phyloP scores from a whole-genome alignment of 208 protist species.

The Leishmania martiniquensis region DNA sequence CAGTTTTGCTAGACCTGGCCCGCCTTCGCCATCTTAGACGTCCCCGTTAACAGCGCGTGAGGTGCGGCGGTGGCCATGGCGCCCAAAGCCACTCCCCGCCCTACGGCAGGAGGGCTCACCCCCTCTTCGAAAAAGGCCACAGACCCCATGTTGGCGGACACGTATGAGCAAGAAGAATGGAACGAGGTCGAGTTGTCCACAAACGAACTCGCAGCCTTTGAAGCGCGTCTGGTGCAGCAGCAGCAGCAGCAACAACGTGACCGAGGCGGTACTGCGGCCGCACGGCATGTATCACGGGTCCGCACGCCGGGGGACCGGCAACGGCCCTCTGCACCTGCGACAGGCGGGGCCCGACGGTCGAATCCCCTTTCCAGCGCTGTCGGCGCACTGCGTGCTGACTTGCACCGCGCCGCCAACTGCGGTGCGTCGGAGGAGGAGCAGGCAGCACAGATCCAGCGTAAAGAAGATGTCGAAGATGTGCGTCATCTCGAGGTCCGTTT shows the following conservation, averaged over 20 bases:
- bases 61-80: constrained; percentile 5
- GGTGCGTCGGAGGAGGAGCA: constrained; percentile 45
- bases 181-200: constrained; percentile 43
- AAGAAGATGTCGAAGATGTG: constrained; percentile 66
- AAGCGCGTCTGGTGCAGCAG: constrained; percentile 38
- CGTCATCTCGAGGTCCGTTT: constrained; percentile 43
- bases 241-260: constrained; percentile 10
- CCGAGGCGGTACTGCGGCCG: neutral
- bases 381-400: neutral
- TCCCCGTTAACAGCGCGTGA: neutral
- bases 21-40: neutral
- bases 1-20: neutral
- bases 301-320: neutral
- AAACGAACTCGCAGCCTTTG: constrained; percentile 59
- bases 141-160: constrained; percentile 66
- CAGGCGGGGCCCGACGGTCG: neutral
- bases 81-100: constrained; percentile 13
- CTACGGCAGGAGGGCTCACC: constrained; percentile 1
- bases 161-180: constrained; percentile 59
- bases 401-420: neutral
- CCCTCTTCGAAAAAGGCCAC: constrained; percentile 6
- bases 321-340: neutral
- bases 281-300: neutral
- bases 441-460: constrained; percentile 39
- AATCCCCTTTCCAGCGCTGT: neutral